These are phyloP conservation scores for Mrakia frigida DNA, from an alignment of 768 basidiomycete genomes.

Conservation along the genomic window DNA sequence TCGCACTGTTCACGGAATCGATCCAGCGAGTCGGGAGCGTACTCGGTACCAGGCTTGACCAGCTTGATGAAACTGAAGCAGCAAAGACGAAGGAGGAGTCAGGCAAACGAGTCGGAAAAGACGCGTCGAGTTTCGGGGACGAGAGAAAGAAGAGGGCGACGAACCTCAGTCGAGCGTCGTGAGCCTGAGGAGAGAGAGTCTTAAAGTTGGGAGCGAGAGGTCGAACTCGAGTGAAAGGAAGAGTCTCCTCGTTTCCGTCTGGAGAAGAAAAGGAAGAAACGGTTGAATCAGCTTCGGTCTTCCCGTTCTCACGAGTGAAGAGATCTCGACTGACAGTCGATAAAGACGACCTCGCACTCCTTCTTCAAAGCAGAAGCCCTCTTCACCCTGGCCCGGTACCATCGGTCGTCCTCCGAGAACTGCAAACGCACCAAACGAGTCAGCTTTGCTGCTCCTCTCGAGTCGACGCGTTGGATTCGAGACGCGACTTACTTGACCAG, in stretches of 20 bases:
- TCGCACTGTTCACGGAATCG: constrained; percentile 80
- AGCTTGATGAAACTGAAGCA: constrained; percentile 73
- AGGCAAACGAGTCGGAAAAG: neutral
- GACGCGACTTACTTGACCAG: constrained; percentile 52
- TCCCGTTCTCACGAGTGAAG: neutral
- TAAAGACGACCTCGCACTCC: constrained; percentile 91
- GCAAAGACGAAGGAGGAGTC: neutral
- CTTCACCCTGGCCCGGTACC: constrained; percentile 88
- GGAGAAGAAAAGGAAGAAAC: neutral
- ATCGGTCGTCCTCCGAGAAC: constrained; percentile 76
- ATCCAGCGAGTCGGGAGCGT: constrained; percentile 74
- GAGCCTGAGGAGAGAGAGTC: constrained; percentile 82
- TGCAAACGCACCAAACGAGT: constrained; percentile 41
- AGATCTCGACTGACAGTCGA: constrained; percentile 46
- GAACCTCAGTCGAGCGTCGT: constrained; percentile 84
- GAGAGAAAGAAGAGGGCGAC: constrained; percentile 22
- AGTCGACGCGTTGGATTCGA: no score
- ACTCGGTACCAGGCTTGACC: constrained; percentile 73
- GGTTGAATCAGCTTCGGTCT: neutral
- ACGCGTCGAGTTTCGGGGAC: neutral
- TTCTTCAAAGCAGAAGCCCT: constrained; percentile 80
- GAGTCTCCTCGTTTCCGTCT: constrained; percentile 78
- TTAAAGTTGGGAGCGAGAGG: constrained; percentile 89
- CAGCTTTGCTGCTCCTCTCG: neutral
- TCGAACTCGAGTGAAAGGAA: constrained; percentile 68